phyloP scores from a whole-genome alignment of 306 rosid species.

The Dalbergia cultrata region DNA sequence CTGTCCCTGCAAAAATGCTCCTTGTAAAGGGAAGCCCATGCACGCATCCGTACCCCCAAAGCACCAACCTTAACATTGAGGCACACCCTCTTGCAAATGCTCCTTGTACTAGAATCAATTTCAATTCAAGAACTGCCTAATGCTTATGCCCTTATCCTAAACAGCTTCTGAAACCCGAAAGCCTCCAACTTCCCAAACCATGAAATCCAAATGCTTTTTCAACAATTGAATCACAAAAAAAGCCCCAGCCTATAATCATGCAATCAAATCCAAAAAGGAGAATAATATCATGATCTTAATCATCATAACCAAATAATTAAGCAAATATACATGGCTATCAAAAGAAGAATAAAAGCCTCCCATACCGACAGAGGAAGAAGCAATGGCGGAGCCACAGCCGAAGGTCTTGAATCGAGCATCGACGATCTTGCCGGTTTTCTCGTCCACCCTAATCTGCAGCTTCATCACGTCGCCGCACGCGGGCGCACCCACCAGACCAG shows the following conservation, averaged over 20 bases:
- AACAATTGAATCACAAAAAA: neutral
- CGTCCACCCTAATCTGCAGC: conserved; percentile 90
- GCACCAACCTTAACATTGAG: no score
- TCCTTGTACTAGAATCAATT: neutral
- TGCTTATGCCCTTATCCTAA: neutral
- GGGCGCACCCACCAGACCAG: conserved; percentile 90
- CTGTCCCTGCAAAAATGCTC: no score
- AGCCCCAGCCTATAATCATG: neutral
- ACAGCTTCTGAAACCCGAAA: neutral
- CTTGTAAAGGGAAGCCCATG: no score
- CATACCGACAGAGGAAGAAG: conserved; percentile 88
- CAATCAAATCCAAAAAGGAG: neutral
- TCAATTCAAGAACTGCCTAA: neutral
- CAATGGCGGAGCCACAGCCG: conserved; percentile 94
- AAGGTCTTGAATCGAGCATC: conserved; percentile 95
- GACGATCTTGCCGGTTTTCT: conserved; percentile 74
- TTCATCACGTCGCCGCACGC: conserved; percentile 98
- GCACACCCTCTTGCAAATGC: neutral
- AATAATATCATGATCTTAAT: neutral
- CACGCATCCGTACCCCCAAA: no score
- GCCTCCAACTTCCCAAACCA: neutral
- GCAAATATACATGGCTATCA: neutral
- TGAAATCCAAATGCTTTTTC: neutral
- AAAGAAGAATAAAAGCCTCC: neutral
- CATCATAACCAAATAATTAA: neutral